A percentile compares a stretch with the other conserved stretches of the same genome.
phyloP scores from a whole-genome alignment of 2,329 filamentous ascomycete species.

The Knoxdaviesia capensis region DNA sequence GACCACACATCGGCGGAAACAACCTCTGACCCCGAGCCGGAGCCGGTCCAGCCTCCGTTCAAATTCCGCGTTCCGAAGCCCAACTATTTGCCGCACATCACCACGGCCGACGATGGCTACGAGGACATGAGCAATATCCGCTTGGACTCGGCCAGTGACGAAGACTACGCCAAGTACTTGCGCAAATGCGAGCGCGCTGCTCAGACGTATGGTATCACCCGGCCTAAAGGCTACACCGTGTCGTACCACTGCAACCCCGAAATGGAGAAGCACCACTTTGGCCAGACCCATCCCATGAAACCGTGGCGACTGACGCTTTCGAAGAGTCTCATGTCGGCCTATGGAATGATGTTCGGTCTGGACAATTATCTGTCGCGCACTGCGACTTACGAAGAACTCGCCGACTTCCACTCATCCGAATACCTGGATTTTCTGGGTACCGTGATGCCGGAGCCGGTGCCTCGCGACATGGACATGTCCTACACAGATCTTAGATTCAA shows the following conservation, averaged over 20 bases:
- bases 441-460: conserved; percentile 42
- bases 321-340: conserved; percentile 83
- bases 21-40: too few relatives aligned
- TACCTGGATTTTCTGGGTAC: conserved; percentile 78
- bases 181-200: conserved; percentile 36
- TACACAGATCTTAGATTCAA: conserved; percentile 57
- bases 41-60: conserved; percentile 21
- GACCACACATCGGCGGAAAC: too few relatives aligned
- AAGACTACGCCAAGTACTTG: conserved; percentile 35
- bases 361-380: conserved; percentile 73
- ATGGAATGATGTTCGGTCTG: conserved; percentile 94
- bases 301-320: conserved; percentile 92
- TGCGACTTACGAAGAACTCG: conserved; percentile 74
- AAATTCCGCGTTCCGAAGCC: conserved; percentile 33
- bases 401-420: conserved; percentile 68
- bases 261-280: conserved; percentile 94
- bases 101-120: conserved; percentile 28
- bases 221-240: conserved; percentile 72
- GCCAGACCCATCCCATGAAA: conserved; percentile 95
- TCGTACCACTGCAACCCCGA: conserved; percentile 91
- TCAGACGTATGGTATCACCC: conserved; percentile 47
- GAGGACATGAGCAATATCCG: conserved; percentile 28
- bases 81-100: conserved; percentile 37
- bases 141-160: conserved; percentile 27
- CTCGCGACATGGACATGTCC: conserved; percentile 43